phyloP scores from a whole-genome alignment of 2,329 filamentous ascomycete genomes.

The Chaetomium sp. region DNA sequence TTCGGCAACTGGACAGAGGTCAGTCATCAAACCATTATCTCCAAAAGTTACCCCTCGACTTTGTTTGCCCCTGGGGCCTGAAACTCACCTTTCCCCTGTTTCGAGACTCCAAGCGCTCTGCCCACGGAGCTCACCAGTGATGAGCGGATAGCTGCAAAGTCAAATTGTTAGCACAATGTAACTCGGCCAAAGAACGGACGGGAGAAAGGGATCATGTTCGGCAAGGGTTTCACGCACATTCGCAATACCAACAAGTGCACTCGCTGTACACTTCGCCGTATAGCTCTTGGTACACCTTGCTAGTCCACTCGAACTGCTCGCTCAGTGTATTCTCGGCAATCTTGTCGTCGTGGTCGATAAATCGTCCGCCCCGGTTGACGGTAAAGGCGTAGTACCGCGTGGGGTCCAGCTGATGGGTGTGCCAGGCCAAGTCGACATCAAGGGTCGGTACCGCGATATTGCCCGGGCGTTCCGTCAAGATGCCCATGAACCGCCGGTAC shows the following conservation, averaged over 20 bases:
- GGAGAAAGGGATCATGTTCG: neutral
- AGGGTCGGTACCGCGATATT: slow-evolving; percentile 61
- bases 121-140: slow-evolving; percentile 44
- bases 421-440: slow-evolving; percentile 71
- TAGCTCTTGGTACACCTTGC: slow-evolving; percentile 58
- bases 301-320: slow-evolving; percentile 65
- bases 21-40: no score
- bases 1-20: slow-evolving; percentile 31
- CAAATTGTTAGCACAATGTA: neutral
- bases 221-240: slow-evolving; percentile 38
- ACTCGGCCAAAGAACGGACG: neutral
- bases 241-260: slow-evolving; percentile 82
- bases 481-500: slow-evolving; percentile 55
- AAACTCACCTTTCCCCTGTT: slow-evolving; percentile 37
- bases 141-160: slow-evolving; percentile 44
- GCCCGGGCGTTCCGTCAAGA: slow-evolving; percentile 45
- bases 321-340: slow-evolving; percentile 62
- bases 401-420: slow-evolving; percentile 71
- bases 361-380: slow-evolving; percentile 40
- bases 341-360: slow-evolving; percentile 81
- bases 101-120: slow-evolving; percentile 39
- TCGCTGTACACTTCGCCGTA: slow-evolving; percentile 65
- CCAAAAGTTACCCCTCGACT: no score
- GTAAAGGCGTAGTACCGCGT: slow-evolving; percentile 56
- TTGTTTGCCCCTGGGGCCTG: neutral